These are phyloP conservation scores for Puya raimondii DNA, from an alignment of 176 grass and related monocot genomes.

Conservation along the genomic window DNA sequence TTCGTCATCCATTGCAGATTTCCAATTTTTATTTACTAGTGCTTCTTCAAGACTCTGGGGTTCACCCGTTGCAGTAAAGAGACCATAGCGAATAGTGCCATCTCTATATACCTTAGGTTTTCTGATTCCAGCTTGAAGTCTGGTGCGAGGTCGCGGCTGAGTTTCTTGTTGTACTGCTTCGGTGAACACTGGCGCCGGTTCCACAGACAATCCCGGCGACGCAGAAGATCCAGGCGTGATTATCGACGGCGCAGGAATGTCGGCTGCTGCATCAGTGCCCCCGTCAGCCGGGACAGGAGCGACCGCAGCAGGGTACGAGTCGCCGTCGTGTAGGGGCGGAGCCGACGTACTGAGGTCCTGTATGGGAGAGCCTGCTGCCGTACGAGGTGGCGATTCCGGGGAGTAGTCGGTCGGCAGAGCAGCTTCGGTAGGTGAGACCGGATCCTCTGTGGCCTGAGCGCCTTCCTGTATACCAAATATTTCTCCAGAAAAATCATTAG, in stretches of 20 bases:
- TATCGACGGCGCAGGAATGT: not conserved
- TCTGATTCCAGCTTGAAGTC: not conserved
- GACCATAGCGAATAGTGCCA: not conserved
- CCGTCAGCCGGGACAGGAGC: not conserved
- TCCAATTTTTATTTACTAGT: not conserved
- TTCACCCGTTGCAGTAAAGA: not conserved
- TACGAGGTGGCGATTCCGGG: too few relatives aligned
- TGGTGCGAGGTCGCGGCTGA: not conserved
- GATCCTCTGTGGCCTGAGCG: conserved; percentile 1
- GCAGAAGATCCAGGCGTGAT: conserved; percentile 1
- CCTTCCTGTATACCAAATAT: not conserved
- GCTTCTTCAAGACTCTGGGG: not conserved
- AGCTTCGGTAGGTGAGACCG: not conserved
- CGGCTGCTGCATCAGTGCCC: conserved; percentile 1
- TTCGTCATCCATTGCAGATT: not conserved
- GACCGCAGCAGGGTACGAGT: too few relatives aligned
- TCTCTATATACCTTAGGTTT: conserved; percentile 1
- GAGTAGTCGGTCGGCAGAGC: not conserved
- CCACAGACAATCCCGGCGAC: not conserved
- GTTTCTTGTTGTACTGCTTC: not conserved
- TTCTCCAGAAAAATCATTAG: conserved; percentile 1
- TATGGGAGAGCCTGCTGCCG: too few relatives aligned
- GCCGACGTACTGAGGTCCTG: too few relatives aligned
- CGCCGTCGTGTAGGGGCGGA: too few relatives aligned
- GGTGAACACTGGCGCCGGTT: not conserved